These are phyloP conservation scores for Salix dunnii DNA, from an alignment of 345 rosid genomes.

Conservation along the genomic window DNA sequence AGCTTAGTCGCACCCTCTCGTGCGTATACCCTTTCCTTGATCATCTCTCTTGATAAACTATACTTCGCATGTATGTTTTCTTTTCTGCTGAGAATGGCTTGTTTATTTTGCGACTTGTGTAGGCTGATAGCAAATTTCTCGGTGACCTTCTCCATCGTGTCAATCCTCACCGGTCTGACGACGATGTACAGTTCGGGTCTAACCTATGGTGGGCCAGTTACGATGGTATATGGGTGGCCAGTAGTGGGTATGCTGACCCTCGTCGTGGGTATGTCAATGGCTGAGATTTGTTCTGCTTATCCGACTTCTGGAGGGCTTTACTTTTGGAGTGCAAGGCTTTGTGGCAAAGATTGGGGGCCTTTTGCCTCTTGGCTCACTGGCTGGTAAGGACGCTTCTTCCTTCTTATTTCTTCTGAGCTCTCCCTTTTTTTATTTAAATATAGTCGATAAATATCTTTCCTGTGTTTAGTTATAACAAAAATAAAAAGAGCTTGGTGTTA, in stretches of 20 bases:
- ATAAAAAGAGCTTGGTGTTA: too few relatives aligned
- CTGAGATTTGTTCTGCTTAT: conserved; percentile 60
- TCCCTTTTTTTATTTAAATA: neutral
- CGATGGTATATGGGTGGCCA: conserved; percentile 59
- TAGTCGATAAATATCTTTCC: too few relatives aligned
- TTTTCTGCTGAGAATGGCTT: neutral
- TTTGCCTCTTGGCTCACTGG: conserved; percentile 62
- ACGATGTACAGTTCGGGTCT: conserved; percentile 46
- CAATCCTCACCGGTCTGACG: conserved; percentile 46
- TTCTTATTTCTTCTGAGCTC: neutral
- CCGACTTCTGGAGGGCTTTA: conserved; percentile 60
- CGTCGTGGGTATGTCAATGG: conserved; percentile 46
- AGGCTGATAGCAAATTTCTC: conserved; percentile 50
- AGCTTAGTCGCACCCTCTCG: conserved; percentile 59
- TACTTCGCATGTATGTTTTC: neutral
- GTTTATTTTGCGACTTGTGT: neutral
- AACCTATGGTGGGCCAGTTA: conserved; percentile 47
- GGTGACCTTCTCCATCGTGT: conserved; percentile 45
- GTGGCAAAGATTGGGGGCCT: conserved; percentile 51
- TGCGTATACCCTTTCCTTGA: conserved; percentile 9
- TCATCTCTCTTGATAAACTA: neutral
- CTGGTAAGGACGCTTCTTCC: conserved; percentile 36
- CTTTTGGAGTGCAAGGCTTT: conserved; percentile 56
- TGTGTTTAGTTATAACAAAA: too few relatives aligned
- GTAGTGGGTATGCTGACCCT: conserved; percentile 39